Conservation (phyloP, 2,329 filamentous ascomycete genomes). For the Cucurbitaria berberidis region DNA sequence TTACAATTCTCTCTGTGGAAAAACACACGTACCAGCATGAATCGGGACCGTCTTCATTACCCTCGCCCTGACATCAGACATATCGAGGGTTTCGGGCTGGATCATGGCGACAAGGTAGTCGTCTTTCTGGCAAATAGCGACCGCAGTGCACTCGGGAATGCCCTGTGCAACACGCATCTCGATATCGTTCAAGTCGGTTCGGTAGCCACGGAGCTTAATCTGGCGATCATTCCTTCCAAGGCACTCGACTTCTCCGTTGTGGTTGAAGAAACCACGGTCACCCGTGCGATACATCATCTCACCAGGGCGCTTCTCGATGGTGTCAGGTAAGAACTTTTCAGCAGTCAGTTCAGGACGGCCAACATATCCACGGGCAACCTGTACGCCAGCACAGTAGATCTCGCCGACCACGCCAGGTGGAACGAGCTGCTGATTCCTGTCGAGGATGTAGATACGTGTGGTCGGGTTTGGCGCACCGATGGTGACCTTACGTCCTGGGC, state of each 20-base stretch:
- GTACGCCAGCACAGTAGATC: conserved; percentile 53
- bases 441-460: conserved; percentile 53
- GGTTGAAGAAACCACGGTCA: conserved; percentile 49
- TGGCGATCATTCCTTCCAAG: conserved; percentile 53
- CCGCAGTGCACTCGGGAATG: conserved; percentile 12
- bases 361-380: conserved; percentile 54
- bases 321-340: conserved; percentile 42
- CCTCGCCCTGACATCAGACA: conserved; percentile 4
- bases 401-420: conserved; percentile 50
- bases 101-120: conserved; percentile 39
- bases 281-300: conserved; percentile 53
- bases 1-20: background rate
- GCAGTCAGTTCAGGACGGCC: conserved; percentile 35
- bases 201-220: conserved; percentile 48
- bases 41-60: conserved; percentile 7
- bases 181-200: conserved; percentile 51
- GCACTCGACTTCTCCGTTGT: conserved; percentile 46
- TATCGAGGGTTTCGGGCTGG: conserved; percentile 23
- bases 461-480: conserved; percentile 48
- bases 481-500: conserved; percentile 35
- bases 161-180: conserved; percentile 35
- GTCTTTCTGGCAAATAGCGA: conserved; percentile 30
- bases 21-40: conserved; percentile 17
- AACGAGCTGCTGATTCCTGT: conserved; percentile 33
- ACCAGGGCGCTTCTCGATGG: conserved; percentile 18